These are phyloP conservation scores for Leishmania tarentolae DNA, from an alignment of 208 protist species.

Conservation along the genomic window DNA sequence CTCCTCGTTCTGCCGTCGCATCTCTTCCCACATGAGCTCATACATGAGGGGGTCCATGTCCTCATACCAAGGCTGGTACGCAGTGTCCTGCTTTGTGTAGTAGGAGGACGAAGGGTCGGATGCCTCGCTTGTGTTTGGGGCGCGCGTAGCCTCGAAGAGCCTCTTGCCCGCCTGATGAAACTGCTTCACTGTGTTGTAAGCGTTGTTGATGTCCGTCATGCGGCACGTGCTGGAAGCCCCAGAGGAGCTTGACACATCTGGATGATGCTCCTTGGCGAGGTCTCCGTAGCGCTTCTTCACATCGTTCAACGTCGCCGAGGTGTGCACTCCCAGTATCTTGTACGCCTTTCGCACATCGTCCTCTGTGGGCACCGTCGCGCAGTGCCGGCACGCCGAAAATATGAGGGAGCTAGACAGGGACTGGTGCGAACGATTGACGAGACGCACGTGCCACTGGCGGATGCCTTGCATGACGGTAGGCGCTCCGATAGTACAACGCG, in stretches of 20 bases:
- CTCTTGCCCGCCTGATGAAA: conserved; percentile 69
- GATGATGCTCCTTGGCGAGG: conserved; percentile 90
- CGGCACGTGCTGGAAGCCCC: conserved; percentile 32
- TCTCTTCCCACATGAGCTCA: conserved; percentile 92
- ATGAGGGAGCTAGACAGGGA: conserved; percentile 4
- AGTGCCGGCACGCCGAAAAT: conserved; percentile 2
- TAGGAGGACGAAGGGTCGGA: conserved; percentile 31
- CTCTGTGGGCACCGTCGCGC: conserved; percentile 57
- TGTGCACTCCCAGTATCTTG: conserved; percentile 64
- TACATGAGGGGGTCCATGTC: conserved; percentile 87
- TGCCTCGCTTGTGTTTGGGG: conserved; percentile 8
- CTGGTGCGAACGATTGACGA: neutral
- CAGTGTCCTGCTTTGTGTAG: conserved; percentile 44
- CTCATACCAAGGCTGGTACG: conserved; percentile 85
- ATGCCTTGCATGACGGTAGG: conserved; percentile 5
- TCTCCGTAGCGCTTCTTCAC: conserved; percentile 85
- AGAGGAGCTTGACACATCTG: conserved; percentile 61
- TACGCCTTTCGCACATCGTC: conserved; percentile 79
- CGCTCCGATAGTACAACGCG: neutral
- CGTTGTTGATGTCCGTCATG: conserved; percentile 88
- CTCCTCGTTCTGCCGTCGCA: conserved; percentile 73
- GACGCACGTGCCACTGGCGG: neutral
- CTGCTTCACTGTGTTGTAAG: conserved; percentile 74
- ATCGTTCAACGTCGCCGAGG: conserved; percentile 50
- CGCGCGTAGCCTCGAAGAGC: conserved; percentile 17